Base-by-base conservation (phyloP, 352 stramenopile species). In the Elongisporangium prolatum region DNA sequence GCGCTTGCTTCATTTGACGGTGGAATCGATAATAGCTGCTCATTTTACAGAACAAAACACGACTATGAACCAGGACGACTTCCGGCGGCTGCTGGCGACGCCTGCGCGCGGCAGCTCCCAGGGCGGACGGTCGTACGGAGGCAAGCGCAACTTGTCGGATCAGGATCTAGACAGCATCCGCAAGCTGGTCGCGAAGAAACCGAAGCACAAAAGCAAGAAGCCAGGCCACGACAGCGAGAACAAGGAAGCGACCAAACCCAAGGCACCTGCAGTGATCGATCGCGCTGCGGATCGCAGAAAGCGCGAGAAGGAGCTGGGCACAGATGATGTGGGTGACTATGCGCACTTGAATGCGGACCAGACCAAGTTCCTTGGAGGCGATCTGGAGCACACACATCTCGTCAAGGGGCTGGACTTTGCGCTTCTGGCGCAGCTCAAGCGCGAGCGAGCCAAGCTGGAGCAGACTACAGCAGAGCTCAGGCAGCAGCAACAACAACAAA, bases 381-480 rank as follows among this genome's bases (percentile, higher is more conserved):
- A 96, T 56, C 69, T 91, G 63, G 74, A 86, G 56, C 85, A 93
- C 71, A 94, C 90, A 28, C 88, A 96, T 68, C 57, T 96, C 17
- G 89, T 97, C 4, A 97, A 96, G 57, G 92, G 65, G 20, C 61
- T 98, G 52, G 90, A 98, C 78, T 80, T 87, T 38, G 76, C 88
- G 11, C 67, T 98, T 22, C 70, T 96, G 21, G 67, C 89, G 44
- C 90, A 97, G 60, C 71, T 96, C 21, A 91, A 93, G 63, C 68
- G 75, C 17, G 86, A 96, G 58, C 86, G 84, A 54, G 62, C 86
- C 52, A 83, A 83, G 57, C 63, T 91, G 13, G 56, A 65, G 59
- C 54, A 65, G 3, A 71, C 64, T 2, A 77, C 62, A 2, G 62
- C 52, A 6, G 59, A 55, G 1, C 66, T 71, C 8, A 75, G 84